phyloP scores from a whole-genome alignment of 2,329 filamentous ascomycete genomes.

The Chrysoporthe austroafricana region DNA sequence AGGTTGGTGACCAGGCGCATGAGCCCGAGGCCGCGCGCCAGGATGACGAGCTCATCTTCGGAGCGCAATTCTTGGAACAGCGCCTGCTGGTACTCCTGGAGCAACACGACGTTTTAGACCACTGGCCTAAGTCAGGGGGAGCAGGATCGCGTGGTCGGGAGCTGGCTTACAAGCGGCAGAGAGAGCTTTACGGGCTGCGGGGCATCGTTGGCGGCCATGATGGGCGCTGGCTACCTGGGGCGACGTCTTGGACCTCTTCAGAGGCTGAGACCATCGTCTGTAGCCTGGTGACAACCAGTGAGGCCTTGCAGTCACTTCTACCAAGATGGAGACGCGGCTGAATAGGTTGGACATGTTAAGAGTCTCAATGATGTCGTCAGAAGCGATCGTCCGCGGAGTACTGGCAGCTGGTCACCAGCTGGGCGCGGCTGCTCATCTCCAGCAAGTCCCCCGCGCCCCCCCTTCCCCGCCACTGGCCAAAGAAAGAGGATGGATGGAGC shows the following conservation, averaged over 20 bases:
- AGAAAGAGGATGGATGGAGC: no score
- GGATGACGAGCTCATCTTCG: slow-evolving; percentile 91
- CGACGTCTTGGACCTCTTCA: slow-evolving; percentile 1
- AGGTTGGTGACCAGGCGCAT: slow-evolving; percentile 94
- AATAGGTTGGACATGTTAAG: no score
- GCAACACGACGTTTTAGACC: slow-evolving; percentile 20
- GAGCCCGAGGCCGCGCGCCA: slow-evolving; percentile 89
- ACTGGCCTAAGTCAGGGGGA: slow-evolving; percentile 26
- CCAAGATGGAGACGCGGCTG: neutral
- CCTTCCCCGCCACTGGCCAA: neutral
- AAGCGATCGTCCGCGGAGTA: neutral
- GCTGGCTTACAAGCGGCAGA: slow-evolving; percentile 66
- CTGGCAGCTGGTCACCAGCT: neutral
- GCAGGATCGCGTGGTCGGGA: slow-evolving; percentile 1
- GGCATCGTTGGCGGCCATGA: slow-evolving; percentile 29
- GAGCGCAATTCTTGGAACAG: slow-evolving; percentile 87
- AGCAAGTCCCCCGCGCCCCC: neutral
- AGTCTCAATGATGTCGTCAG: neutral
- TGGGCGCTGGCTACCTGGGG: slow-evolving; percentile 12
- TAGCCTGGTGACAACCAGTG: slow-evolving; percentile 1
- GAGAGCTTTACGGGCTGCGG: slow-evolving; percentile 79
- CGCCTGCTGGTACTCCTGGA: slow-evolving; percentile 86
- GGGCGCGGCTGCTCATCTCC: neutral
- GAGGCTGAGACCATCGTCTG: slow-evolving; percentile 21
- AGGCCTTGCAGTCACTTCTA: neutral